Evolutionary conservation across 495 filamentous ascomycete species (phyloP).

Genomic region (Trichoderma asperelloides): DNA sequence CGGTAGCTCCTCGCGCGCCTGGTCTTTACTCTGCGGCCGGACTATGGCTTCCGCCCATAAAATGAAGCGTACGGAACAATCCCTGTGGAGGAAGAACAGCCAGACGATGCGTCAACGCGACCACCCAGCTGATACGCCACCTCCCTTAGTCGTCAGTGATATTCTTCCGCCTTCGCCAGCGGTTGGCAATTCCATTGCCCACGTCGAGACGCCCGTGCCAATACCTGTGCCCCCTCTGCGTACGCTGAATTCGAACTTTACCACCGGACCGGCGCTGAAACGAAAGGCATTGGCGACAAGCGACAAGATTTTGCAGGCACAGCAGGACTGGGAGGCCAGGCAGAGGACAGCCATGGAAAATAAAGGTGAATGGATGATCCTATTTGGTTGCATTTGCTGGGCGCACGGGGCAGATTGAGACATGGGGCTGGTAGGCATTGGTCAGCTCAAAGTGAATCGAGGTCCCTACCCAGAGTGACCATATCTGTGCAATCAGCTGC

Average conservation of each 20-base stretch:
- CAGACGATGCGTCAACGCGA: background rate
- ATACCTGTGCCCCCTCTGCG: background rate
- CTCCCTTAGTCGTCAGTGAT: background rate
- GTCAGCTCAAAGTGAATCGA: background rate
- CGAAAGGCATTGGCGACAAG: background rate
- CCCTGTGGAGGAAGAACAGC: background rate
- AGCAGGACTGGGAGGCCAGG: background rate
- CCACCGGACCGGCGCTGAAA: background rate
- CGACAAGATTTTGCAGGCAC: background rate
- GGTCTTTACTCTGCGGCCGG: background rate
- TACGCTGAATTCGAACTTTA: background rate
- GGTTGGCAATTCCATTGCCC: background rate
- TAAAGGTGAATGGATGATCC: background rate
- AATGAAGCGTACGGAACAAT: background rate
- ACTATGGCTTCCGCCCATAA: background rate
- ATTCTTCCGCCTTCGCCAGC: background rate
- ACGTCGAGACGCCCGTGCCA: background rate
- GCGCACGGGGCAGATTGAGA: background rate
- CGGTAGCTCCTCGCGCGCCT: background rate
- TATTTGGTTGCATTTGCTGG: background rate
- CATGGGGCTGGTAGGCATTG: background rate
- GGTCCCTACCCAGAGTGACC: background rate
- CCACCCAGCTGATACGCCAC: background rate
- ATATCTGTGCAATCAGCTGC: background rate
- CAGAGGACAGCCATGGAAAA: background rate